These are phyloP conservation scores for Botrytis porri DNA, from an alignment of 2,329 filamentous ascomycete species.

Conservation along the genomic window DNA sequence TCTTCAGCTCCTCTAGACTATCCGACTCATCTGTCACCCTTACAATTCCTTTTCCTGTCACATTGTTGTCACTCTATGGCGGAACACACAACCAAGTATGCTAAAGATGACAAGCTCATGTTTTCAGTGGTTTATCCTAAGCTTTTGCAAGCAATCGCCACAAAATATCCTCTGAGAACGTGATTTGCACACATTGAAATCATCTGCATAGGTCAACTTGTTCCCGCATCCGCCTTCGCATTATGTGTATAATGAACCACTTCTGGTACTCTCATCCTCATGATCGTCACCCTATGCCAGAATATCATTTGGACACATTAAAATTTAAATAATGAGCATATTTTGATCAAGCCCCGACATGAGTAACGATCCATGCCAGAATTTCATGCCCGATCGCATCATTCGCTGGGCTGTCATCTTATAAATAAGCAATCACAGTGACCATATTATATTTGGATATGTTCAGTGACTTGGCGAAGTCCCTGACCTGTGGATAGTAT, in stretches of 20 bases:
- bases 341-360: not conserved
- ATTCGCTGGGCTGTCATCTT: not conserved
- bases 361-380: rapidly evolving
- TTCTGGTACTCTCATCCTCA: not conserved
- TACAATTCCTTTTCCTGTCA: not conserved
- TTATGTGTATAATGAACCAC: no score
- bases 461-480: not conserved
- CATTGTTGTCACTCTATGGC: not conserved
- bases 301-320: not conserved
- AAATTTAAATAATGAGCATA: not conserved
- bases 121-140: not conserved
- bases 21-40: not conserved
- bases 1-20: not conserved
- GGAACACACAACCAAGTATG: not conserved
- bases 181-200: not conserved
- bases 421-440: not conserved
- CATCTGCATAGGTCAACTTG: not conserved
- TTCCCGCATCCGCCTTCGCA: not conserved
- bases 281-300: not conserved
- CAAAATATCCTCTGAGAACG: rapidly evolving
- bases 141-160: not conserved
- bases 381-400: rapidly evolving
- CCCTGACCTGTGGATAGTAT: rapidly evolving
- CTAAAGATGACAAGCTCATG: not conserved
- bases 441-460: rapidly evolving